Evolutionary conservation across 2,329 filamentous ascomycete genomes (phyloP).

Genomic region (Pseudogymnoascus verrucosus): DNA sequence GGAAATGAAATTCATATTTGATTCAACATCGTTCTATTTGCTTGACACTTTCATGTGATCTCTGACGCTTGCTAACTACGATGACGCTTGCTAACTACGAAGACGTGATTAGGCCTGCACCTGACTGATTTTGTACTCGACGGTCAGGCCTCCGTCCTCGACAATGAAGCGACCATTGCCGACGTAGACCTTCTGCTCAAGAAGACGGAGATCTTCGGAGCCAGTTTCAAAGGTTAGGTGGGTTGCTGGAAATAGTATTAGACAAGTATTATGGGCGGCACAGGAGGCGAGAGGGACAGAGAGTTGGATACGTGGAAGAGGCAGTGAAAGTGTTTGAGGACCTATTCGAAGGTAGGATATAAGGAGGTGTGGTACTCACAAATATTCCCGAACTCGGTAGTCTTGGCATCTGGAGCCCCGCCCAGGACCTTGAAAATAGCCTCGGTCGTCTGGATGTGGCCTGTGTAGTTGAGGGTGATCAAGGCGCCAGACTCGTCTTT

Average conservation of each 20-base stretch:
- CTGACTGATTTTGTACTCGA: conserved; percentile 38
- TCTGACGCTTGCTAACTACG: background rate
- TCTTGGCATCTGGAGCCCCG: conserved; percentile 30
- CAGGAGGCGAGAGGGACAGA: background rate
- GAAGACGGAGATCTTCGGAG: conserved; percentile 26
- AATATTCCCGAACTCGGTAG: conserved; percentile 33
- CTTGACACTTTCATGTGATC: background rate
- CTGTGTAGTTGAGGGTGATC: conserved; percentile 33
- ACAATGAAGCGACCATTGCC: conserved; percentile 35
- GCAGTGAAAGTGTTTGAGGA: background rate
- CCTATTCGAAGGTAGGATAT: background rate
- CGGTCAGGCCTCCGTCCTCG: conserved; percentile 28
- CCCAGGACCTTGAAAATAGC: conserved; percentile 29
- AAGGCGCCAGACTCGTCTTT: conserved; percentile 30
- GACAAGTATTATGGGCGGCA: background rate
- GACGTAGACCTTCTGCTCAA: conserved; percentile 35
- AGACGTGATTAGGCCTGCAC: background rate
- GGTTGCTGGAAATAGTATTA: conserved; percentile 23
- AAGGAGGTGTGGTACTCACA: conserved; percentile 25
- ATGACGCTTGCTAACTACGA: background rate
- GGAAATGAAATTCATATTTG: conserved; percentile 7
- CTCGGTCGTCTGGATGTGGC: conserved; percentile 30
- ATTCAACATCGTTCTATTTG: background rate
- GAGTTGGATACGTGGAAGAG: background rate
- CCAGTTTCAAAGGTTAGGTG: conserved; percentile 34